phyloP scores from a whole-genome alignment of 2,329 filamentous ascomycete species.

The Xylariaceae sp. region DNA sequence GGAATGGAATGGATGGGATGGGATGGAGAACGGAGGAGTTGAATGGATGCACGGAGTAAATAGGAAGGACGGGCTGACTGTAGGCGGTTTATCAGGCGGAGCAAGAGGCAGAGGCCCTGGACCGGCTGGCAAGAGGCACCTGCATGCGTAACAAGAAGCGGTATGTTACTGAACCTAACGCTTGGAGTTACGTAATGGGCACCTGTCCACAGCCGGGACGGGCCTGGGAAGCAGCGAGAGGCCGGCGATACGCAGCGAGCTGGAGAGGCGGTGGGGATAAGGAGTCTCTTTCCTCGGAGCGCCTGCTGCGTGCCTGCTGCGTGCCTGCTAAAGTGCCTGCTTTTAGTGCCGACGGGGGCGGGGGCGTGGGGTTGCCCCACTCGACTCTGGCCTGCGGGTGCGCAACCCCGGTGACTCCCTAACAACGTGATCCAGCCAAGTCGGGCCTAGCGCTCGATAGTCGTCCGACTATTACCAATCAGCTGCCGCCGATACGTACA shows the following conservation, averaged over 20 bases:
- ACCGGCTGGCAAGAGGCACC: neutral
- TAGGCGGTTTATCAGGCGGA: neutral
- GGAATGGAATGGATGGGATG: too few relatives aligned
- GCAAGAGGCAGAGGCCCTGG: neutral
- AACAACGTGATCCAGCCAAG: constrained; percentile 22
- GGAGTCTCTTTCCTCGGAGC: too few relatives aligned
- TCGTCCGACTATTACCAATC: neutral
- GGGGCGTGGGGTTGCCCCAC: neutral
- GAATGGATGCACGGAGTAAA: neutral
- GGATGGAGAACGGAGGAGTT: neutral
- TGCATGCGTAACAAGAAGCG: neutral
- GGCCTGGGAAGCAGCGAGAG: too few relatives aligned
- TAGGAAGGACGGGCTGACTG: neutral
- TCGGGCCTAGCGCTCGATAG: constrained; percentile 10
- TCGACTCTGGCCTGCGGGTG: neutral
- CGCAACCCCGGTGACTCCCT: constrained; percentile 1
- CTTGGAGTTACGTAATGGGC: neutral
- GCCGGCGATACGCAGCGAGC: too few relatives aligned
- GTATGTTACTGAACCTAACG: neutral
- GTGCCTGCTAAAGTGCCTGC: neutral
- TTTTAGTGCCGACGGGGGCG: neutral
- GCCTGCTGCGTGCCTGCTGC: too few relatives aligned
- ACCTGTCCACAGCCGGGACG: neutral
- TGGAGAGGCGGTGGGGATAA: neutral
- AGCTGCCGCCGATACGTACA: neutral